These are phyloP conservation scores for Vicia sativa DNA, from an alignment of 306 rosid genomes.

Conservation along the genomic window DNA sequence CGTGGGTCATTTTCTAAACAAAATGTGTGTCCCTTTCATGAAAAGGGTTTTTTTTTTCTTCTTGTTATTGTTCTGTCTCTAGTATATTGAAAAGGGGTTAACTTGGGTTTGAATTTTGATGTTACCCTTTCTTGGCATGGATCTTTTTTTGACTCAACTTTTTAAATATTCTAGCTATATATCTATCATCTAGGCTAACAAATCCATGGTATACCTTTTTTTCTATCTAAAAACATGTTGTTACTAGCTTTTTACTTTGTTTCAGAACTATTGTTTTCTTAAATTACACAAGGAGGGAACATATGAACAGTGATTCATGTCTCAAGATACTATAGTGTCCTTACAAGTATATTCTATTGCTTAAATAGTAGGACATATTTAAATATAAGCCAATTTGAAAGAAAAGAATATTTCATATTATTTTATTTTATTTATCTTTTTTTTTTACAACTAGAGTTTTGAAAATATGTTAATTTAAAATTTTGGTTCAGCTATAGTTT, in stretches of 20 bases:
- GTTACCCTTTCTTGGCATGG: slow-evolving; percentile 74
- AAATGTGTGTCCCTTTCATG: slow-evolving; percentile 62
- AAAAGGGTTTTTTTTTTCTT: slow-evolving; percentile 38
- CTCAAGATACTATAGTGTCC: slow-evolving; percentile 15
- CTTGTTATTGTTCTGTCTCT: slow-evolving; percentile 36
- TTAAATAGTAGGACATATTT: no score
- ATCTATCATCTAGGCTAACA: slow-evolving; percentile 24
- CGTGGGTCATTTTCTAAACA: slow-evolving; percentile 53
- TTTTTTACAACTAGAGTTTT: slow-evolving; percentile 43
- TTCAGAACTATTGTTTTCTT: slow-evolving; percentile 31
- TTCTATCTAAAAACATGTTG: slow-evolving; percentile 36
- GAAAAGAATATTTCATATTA: no score
- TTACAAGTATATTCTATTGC: slow-evolving; percentile 10
- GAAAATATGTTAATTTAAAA: slow-evolving; percentile 2
- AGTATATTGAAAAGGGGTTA: slow-evolving; percentile 44
- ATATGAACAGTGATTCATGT: slow-evolving; percentile 35
- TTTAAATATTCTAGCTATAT: slow-evolving; percentile 39
- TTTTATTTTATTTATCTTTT: slow-evolving; percentile 38
- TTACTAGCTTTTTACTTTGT: slow-evolving; percentile 34
- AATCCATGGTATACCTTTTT: slow-evolving; percentile 48
- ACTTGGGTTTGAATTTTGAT: slow-evolving; percentile 61
- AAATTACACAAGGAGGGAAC: slow-evolving; percentile 41
- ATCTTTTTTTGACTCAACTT: slow-evolving; percentile 67
- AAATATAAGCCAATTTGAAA: no score
- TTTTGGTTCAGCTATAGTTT: slow-evolving; percentile 1